These are phyloP conservation scores for Termitomyces sp. DNA, from an alignment of 768 basidiomycete genomes.

Conservation along the genomic window DNA sequence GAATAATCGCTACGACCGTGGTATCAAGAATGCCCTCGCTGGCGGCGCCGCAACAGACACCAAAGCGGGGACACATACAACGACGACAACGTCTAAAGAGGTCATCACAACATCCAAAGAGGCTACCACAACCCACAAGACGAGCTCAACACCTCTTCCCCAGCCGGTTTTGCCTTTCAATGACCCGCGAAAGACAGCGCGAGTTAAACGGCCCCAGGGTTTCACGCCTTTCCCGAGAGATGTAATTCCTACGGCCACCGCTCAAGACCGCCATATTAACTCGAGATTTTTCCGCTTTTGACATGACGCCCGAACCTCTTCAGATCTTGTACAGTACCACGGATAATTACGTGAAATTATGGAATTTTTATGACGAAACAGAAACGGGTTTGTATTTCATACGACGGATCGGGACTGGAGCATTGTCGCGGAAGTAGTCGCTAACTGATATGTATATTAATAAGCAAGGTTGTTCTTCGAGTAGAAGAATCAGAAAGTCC, in stretches of 20 bases:
- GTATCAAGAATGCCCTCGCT: constrained; percentile 40
- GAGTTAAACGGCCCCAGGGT: constrained; percentile 25
- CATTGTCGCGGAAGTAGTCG: neutral
- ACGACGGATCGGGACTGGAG: neutral
- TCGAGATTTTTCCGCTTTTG: constrained; percentile 25
- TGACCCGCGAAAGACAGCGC: constrained; percentile 27
- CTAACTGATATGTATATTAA: neutral
- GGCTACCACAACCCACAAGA: neutral
- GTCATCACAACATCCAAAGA: neutral
- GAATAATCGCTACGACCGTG: constrained; percentile 44
- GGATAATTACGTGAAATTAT: neutral
- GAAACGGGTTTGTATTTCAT: neutral
- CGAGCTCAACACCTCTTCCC: constrained; percentile 6
- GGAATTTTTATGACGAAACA: neutral
- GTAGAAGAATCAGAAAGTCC: neutral
- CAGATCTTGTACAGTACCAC: neutral
- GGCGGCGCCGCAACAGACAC: constrained; percentile 13
- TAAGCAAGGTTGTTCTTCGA: neutral
- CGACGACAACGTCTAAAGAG: neutral
- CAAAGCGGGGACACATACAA: neutral
- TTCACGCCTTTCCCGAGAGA: constrained; percentile 13
- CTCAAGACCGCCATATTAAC: constrained; percentile 7
- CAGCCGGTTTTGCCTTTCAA: constrained; percentile 14
- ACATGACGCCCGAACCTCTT: neutral
- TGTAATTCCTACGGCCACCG: constrained; percentile 2